Evolutionary conservation across 495 filamentous ascomycete genomes (phyloP).

Genomic region (Neurospora tetrasperma): DNA sequence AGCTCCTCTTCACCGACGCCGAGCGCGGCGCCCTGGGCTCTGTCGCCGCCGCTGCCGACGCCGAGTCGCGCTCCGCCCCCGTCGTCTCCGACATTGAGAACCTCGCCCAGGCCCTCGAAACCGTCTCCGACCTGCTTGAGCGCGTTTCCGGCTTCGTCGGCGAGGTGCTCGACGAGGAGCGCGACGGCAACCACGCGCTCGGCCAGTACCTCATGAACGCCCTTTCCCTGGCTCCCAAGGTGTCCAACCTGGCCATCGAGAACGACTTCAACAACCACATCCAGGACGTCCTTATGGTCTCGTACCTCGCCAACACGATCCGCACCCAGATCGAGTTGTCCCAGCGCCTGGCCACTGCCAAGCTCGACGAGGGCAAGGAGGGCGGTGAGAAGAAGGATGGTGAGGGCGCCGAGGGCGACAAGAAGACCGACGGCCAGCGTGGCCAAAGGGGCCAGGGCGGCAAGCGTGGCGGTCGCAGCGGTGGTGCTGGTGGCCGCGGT

Average conservation of each 20-base stretch:
- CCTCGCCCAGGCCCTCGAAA: conserved; percentile 71
- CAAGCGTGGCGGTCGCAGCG: conserved; percentile 33
- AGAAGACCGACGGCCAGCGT: conserved; percentile 19
- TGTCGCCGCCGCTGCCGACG: conserved; percentile 70
- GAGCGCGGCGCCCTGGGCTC: conserved; percentile 87
- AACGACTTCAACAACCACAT: conserved; percentile 98
- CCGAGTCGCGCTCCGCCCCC: conserved; percentile 57
- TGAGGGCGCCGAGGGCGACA: conserved; percentile 18
- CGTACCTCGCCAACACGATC: conserved; percentile 96
- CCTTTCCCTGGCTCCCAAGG: conserved; percentile 85
- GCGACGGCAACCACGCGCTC: conserved; percentile 64
- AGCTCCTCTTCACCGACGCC: conserved; percentile 77
- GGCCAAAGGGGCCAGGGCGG: conserved; percentile 18
- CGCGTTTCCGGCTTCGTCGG: conserved; percentile 82
- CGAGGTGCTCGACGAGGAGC: conserved; percentile 58
- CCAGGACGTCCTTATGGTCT: conserved; percentile 93
- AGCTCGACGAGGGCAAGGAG: conserved; percentile 53
- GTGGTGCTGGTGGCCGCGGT: conserved; percentile 29
- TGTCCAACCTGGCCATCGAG: conserved; percentile 80
- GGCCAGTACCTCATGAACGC: conserved; percentile 92
- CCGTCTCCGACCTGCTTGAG: conserved; percentile 77
- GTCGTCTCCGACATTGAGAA: conserved; percentile 80
- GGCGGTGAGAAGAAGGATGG: conserved; percentile 32
- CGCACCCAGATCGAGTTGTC: conserved; percentile 98
- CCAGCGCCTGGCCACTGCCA: conserved; percentile 80